phyloP scores from a whole-genome alignment of 1,139 yeast genomes.

The Taiozyma onychis region DNA sequence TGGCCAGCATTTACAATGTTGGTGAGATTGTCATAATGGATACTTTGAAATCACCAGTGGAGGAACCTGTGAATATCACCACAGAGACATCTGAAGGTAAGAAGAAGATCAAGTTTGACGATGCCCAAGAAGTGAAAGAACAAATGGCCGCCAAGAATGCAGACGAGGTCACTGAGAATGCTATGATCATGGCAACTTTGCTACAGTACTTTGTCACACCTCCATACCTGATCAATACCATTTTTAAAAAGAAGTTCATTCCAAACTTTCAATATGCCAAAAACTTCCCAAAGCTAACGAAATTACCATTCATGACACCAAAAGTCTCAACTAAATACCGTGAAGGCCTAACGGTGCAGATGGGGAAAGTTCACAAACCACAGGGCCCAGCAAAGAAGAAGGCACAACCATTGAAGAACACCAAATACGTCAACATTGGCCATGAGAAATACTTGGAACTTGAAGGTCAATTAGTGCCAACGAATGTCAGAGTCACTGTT shows the following conservation, averaged over 20 bases:
- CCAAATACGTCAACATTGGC: conserved; percentile 77
- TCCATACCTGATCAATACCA: conserved; percentile 63
- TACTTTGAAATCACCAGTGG: conserved; percentile 33
- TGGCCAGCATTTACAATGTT: conserved; percentile 62
- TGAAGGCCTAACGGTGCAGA: conserved; percentile 71
- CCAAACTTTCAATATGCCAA: conserved; percentile 59
- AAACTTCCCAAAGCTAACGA: conserved; percentile 64
- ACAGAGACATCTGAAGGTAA: conserved; percentile 2
- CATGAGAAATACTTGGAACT: conserved; percentile 51
- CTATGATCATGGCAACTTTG: conserved; percentile 59
- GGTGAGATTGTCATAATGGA: conserved; percentile 70
- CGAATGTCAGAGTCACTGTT: conserved; percentile 76
- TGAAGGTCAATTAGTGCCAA: conserved; percentile 59
- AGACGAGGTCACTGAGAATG: conserved; percentile 29
- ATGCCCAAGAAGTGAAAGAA: conserved; percentile 27
- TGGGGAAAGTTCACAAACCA: conserved; percentile 37
- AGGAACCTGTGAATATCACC: conserved; percentile 17
- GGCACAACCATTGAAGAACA: conserved; percentile 45
- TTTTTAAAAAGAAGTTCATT: conserved; percentile 43
- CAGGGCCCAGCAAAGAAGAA: conserved; percentile 36
- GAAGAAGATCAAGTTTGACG: conserved; percentile 35
- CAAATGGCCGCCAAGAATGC: conserved; percentile 16
- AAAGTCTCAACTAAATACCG: conserved; percentile 27
- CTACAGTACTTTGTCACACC: conserved; percentile 86
- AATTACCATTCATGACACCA: conserved; percentile 68